Evolutionary conservation across 2,329 filamentous ascomycete species (phyloP).

Genomic region (Colletotrichum sp.): DNA sequence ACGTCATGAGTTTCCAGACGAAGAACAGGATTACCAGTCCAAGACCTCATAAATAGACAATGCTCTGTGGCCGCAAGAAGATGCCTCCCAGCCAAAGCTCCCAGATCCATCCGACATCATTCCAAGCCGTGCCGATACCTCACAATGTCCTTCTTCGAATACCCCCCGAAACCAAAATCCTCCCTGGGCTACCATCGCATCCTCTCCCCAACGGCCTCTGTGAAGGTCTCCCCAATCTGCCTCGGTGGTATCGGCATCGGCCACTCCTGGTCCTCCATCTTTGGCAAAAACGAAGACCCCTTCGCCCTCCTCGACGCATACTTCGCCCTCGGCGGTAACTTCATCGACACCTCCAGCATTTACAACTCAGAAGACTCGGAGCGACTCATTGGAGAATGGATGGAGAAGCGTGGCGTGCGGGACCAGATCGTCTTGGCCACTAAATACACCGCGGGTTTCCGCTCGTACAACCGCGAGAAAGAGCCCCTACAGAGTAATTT

Average conservation of each 20-base stretch:
- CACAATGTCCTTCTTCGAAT: constrained; percentile 7
- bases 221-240: constrained; percentile 26
- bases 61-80: rapidly evolving
- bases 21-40: not conserved
- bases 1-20: not conserved
- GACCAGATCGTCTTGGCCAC: constrained; percentile 59
- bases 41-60: no score
- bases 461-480: constrained; percentile 36
- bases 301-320: constrained; percentile 64
- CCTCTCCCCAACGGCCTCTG: constrained; percentile 22
- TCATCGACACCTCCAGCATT: constrained; percentile 66
- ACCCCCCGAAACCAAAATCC: constrained; percentile 11
- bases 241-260: constrained; percentile 29
- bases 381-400: constrained; percentile 62
- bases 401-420: constrained; percentile 48
- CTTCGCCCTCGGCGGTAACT: constrained; percentile 64
- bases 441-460: constrained; percentile 58
- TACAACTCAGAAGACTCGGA: constrained; percentile 64
- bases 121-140: not conserved
- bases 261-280: constrained; percentile 19
- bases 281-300: constrained; percentile 36
- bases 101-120: not conserved
- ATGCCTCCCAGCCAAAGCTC: not conserved
- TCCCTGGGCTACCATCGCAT: constrained; percentile 25
- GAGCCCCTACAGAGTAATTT: constrained; percentile 41